Percentiles rank a stretch among this genome's conserved stretches.
phyloP scores from a whole-genome alignment of 2,329 filamentous ascomycete species.

The Sclerotinia minor region DNA sequence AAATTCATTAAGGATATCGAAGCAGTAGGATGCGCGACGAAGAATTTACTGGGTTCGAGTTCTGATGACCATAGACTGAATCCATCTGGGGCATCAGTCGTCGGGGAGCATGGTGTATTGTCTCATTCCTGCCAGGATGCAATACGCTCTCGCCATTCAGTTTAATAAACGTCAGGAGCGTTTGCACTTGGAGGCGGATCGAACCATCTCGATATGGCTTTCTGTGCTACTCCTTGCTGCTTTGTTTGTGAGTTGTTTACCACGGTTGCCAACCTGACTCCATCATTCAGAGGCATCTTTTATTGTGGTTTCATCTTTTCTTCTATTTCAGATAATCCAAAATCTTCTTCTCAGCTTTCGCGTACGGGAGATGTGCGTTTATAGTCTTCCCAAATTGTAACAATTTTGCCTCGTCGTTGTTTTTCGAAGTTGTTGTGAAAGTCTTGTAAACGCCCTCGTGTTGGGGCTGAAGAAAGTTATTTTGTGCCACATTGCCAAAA shows the following conservation, averaged over 20 bases:
- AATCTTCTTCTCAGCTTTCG: background rate
- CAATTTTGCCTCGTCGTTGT: background rate
- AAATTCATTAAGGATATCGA: background rate
- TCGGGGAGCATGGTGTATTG: background rate
- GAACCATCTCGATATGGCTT: background rate
- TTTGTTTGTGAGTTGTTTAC: background rate
- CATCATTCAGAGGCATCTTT: background rate
- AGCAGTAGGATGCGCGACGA: background rate
- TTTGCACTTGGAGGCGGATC: background rate
- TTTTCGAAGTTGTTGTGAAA: background rate
- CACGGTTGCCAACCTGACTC: background rate
- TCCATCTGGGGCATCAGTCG: background rate
- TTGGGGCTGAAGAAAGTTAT: background rate
- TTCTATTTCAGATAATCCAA: background rate
- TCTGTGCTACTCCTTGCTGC: background rate
- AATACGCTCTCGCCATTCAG: slow-evolving; percentile 7
- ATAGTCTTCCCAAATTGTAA: background rate
- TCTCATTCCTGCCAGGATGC: background rate
- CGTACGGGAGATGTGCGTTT: background rate
- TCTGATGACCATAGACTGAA: background rate
- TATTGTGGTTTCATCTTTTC: background rate
- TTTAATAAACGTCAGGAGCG: slow-evolving; percentile 4
- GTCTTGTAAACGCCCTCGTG: background rate
- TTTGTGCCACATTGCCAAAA: background rate
- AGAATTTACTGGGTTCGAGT: background rate